Evolutionary conservation across 2,329 filamentous ascomycete genomes (phyloP), one percentile per base, ranked within the genome.

Genomic region (Scedosporium minutisporum): DNA sequence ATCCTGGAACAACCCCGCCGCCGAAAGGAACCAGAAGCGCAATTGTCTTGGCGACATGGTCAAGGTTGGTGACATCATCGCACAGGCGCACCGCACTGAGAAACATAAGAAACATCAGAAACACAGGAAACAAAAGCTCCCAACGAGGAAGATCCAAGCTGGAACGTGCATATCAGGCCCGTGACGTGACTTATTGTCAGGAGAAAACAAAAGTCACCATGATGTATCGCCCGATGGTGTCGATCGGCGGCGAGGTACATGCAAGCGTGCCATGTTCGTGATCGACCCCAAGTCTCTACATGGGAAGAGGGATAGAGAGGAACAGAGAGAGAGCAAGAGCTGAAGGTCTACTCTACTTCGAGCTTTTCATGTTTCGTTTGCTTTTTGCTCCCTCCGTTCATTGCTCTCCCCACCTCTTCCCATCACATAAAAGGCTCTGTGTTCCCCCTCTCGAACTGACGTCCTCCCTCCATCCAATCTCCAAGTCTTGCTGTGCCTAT

Each of bases 371-470:
- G 21, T 23, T 53, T 12, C 25, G 23, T 23, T 61, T 27, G 16
- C 16, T 12, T 6, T 42, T 25, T 4, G 16, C 21, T 38, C 7
- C 44, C 59, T 38, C 25, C 7, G 23, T 4, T 51, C 21, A 25
- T 29, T 9, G 59, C 33, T 18, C 59, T 61, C 59, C 44, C 59
- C 44, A 51, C 44, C 48, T 61, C 44, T 33, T 53, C 18, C 42
- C 21, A 29, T 27, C 23, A 55, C 51, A 55, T 55, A 55, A 23
- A 55, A 55, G 23, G 51, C 51, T 23, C 51, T 55, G 23, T 1
- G 57, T 41, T 48, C 62, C 57, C 58, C 51, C 41, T 51, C 46
- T 61, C 48, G 44, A 33, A 51, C 51, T 57, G 57, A 41, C 41
- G 57, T 60, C 21, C 29, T 62, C 18, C 51, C 48, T 58, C 60